Evolutionary conservation across 805 yeast genomes (phyloP).

Genomic region (Schizosaccharomyces cryophilus): DNA sequence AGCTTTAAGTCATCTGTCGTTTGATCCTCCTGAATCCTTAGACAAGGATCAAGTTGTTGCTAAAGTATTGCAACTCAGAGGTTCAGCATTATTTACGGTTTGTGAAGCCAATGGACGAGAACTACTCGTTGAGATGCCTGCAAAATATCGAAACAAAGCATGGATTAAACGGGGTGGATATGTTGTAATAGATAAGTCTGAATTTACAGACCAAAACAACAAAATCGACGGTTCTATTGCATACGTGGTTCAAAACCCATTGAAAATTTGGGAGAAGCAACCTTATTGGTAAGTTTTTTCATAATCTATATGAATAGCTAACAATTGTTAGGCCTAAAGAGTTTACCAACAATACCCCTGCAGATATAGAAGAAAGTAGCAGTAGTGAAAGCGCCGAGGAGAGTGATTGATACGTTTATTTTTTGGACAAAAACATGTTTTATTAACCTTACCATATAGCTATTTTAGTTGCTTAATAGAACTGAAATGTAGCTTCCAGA

Average conservation of each 20-base stretch:
- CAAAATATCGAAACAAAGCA: constrained; percentile 14
- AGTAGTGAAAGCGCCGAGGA: background rate
- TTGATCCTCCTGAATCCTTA: background rate
- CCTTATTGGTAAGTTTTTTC: background rate
- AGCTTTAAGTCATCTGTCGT: background rate
- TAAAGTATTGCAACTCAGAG: background rate
- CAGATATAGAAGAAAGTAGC: background rate
- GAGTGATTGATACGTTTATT: background rate
- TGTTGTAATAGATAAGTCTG: constrained; percentile 10
- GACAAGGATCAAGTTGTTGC: background rate
- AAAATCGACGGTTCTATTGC: constrained; percentile 15
- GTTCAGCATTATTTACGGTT: background rate
- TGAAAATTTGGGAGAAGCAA: background rate
- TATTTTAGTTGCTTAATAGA: background rate
- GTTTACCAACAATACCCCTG: background rate
- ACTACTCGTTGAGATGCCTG: constrained; percentile 14
- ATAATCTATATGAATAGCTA: background rate
- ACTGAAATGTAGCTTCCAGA: background rate
- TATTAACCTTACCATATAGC: background rate
- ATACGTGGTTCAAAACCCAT: constrained; percentile 11
- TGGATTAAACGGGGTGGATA: constrained; percentile 17
- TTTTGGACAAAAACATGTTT: background rate
- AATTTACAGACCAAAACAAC: constrained; percentile 4
- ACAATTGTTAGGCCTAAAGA: background rate
- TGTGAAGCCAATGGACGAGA: background rate